Base-by-base conservation (phyloP, 2,329 filamentous ascomycete species). In the Acephala macrosclerotiorum region DNA sequence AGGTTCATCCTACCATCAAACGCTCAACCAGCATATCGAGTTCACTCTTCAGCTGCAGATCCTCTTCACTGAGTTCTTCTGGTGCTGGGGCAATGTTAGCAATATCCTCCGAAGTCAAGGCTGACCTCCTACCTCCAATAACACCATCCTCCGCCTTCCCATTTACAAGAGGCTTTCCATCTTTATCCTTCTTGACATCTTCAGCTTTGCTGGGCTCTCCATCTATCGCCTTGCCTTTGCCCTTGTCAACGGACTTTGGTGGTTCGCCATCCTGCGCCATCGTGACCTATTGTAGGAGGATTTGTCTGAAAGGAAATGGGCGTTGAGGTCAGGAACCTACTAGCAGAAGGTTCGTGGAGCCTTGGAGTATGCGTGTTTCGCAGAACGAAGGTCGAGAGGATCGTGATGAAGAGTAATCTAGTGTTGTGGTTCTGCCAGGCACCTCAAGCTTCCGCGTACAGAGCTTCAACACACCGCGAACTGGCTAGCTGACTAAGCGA, bases 11-110 rank as follows among this genome's bases (percentile, higher is more conserved):
- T 83, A 96, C 94, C 79, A 92, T 92, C 86, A 99, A 85, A 77
- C 96, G 89, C 83, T 99, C 96, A 9, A 97, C 95, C 60, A 99
- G 88, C 94, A 98, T 96, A 72, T 99, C 96, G 68, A 99, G 89
- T 82, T 99, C 96, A 77, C 87, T 94, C 85, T 99, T 99, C 77
- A 99, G 89, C 84, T 98, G 94, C 82, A 98, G 94, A 72, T 99
- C 96, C 80, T 99, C 96, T 76, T 99, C 96, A 76, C 87, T 99
- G 73, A 99, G 90, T 81, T 99, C 96, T 82, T 98, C 95, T 83
- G 85, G 78, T 75, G 79, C 81, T 80, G 68, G 51, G 65, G 65
- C 35, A 68, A 66, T 60, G 76, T 83, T 75, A 83, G 78, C 66
- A 67, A 49, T 70, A 63, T 58, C 65, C 60, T 62, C 61, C 45